Percentiles rank a stretch among this genome's conserved stretches.
Evolutionary conservation across 305 asterid species (phyloP).

Genomic region (Fraxinus paxiana): DNA sequence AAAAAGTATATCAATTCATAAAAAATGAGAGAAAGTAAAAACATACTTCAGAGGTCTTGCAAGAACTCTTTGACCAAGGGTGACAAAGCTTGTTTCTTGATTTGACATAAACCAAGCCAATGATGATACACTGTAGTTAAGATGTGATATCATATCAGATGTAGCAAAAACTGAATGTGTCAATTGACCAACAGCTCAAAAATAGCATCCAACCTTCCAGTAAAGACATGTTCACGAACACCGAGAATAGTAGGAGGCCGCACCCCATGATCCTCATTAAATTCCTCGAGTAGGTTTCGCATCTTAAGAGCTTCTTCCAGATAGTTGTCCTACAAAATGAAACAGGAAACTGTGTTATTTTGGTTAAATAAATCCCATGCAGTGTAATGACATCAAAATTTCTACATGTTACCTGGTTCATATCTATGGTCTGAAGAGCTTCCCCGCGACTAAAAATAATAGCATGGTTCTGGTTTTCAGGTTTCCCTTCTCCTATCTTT

Average conservation of each 20-base stretch:
- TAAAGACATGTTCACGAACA: conserved; percentile 97
- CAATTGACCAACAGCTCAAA: conserved; percentile 13
- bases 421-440: conserved; percentile 98
- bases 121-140: conserved; percentile 81
- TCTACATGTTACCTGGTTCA: conserved; percentile 77
- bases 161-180: conserved; percentile 16
- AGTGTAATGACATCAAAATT: conserved; percentile 11
- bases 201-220: conserved; percentile 68
- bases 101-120: conserved; percentile 99
- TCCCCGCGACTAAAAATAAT: conserved; percentile 89
- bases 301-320: conserved; percentile 99
- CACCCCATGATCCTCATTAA: conserved; percentile 96
- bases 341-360: conserved; percentile 16
- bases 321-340: conserved; percentile 74
- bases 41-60: conserved; percentile 94
- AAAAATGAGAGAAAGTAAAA: conserved; percentile 20
- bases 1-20: background rate
- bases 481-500: conserved; percentile 97
- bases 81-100: conserved; percentile 98
- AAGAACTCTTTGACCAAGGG: conserved; percentile 98
- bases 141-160: conserved; percentile 27
- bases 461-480: conserved; percentile 99
- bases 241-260: conserved; percentile 95
- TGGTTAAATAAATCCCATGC: conserved; percentile 1
- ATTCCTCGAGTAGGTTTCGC: conserved; percentile 97